Percentiles rank a stretch among this genome's conserved stretches.
These are phyloP conservation scores for Bipolaris gigantea DNA, from an alignment of 2,329 filamentous ascomycete species.

Conservation along the genomic window DNA sequence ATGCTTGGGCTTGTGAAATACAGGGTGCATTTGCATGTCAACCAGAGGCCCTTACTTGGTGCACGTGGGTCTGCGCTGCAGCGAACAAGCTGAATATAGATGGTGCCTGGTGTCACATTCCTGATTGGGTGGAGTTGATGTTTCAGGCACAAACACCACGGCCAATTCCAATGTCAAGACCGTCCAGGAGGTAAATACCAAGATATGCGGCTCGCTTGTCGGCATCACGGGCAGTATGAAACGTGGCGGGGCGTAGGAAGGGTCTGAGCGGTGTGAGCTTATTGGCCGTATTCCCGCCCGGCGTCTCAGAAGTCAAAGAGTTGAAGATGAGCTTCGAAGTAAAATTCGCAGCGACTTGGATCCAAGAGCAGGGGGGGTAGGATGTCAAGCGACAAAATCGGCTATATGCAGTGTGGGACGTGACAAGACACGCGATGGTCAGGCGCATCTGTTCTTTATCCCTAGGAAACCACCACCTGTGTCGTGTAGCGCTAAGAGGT, in stretches of 20 bases:
- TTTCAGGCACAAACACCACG: conserved; percentile 8
- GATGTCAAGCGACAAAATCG: background rate
- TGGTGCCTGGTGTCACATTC: conserved; percentile 13
- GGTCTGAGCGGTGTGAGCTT: background rate
- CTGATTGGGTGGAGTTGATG: conserved; percentile 12
- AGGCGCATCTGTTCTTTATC: background rate
- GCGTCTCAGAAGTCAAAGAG: background rate
- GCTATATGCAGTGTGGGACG: background rate
- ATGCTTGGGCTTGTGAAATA: background rate
- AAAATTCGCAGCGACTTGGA: background rate
- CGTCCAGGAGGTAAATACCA: background rate
- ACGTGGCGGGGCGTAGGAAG: conserved; percentile 6
- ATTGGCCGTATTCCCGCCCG: background rate
- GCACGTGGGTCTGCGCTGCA: conserved; percentile 1
- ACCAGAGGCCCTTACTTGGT: background rate
- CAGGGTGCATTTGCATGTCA: background rate
- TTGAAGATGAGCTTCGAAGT: background rate
- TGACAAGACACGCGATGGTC: background rate
- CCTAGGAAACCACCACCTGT: background rate
- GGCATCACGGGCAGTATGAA: background rate
- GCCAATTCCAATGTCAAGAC: conserved; percentile 8
- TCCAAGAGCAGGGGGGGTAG: background rate
- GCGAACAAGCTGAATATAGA: background rate
- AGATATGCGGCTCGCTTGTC: background rate
- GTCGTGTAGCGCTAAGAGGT: background rate